Base-by-base conservation (phyloP, 2,329 filamentous ascomycete genomes). In the Stromatinia cepivora region DNA sequence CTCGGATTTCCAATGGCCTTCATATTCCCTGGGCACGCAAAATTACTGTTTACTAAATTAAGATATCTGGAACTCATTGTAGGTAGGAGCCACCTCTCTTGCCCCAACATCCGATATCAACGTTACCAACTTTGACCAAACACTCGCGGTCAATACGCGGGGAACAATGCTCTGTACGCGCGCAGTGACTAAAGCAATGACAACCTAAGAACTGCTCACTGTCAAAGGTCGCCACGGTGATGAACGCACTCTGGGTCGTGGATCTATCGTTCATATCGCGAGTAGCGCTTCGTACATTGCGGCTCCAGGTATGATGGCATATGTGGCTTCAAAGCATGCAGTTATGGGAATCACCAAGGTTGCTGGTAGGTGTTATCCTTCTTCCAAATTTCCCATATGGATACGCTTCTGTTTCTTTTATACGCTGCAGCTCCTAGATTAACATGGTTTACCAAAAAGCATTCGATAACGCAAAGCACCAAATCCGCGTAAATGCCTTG, bases 401-500 rank as follows among this genome's bases (percentile, higher is more conserved):
- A 11, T 34, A 15, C 17, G 36, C 54, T 34, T 20, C 6, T 7
- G 22, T 6, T 57, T 31, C n/a, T n/a, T n/a, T n/a, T n/a, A n/a
- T n/a, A n/a, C n/a, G n/a, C n/a, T n/a, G n/a, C n/a, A n/a, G n/a
- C n/a, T 57, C 28, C 25, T 34, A 15, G 34, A n/a, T 34, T 57
- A 13, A n/a, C 13, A n/a, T 10, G 4, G 25, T n/a, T n/a, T n/a
- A n/a, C n/a, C n/a, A 15, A 2, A 8, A 53, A 65, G 46, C 48
- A 2, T 7, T 66, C 4, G 63, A 66, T 34, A 54, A 54, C 36
- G 50, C 63, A 2, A 56, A 66, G 15, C 3, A 54, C 22, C 15
- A 57, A 13, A 67, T 67, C 15, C 54, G 46, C 15, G n/a, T 62
- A 25, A 42, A 62, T 45, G 46, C 54, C 8, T 31, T 56, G 4